Evolutionary conservation across 495 filamentous ascomycete genomes (phyloP).

Genomic region (Cercophora scortea): DNA sequence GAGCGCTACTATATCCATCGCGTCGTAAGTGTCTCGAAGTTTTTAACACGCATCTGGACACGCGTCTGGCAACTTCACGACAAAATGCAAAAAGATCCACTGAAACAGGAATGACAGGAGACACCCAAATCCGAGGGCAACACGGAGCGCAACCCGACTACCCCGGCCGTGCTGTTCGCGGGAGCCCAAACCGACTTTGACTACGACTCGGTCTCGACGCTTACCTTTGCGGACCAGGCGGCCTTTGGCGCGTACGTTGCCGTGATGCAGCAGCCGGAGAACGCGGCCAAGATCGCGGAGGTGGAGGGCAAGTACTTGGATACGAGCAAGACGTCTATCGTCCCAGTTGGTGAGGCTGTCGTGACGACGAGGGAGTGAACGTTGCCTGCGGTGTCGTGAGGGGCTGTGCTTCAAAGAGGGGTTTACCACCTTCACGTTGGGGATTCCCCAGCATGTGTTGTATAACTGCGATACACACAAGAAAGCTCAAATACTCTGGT

Average conservation of each 20-base stretch:
- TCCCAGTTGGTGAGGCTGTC: neutral
- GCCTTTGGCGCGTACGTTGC: neutral
- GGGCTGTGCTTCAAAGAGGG: too few species aligned
- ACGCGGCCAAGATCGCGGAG: neutral
- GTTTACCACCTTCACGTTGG: too few species aligned
- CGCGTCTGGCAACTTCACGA: too few species aligned
- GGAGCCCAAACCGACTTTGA: neutral
- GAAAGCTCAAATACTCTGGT: too few species aligned
- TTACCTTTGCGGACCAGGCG: neutral
- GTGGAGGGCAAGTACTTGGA: neutral
- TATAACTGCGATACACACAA: too few species aligned
- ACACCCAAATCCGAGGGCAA: neutral
- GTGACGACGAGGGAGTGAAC: neutral
- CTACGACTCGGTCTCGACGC: neutral
- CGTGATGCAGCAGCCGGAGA: neutral
- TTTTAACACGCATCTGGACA: too few species aligned
- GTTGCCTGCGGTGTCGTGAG: too few species aligned
- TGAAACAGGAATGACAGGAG: neutral
- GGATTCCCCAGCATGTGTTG: too few species aligned
- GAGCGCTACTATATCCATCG: neutral
- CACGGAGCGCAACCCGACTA: neutral
- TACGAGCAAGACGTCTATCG: neutral
- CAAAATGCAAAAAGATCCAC: too few species aligned
- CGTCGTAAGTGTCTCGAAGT: neutral
- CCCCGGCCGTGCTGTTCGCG: neutral